Percentiles rank a stretch among this genome's conserved stretches.
phyloP scores from a whole-genome alignment of 2,329 filamentous ascomycete genomes.

The Trichoderma polysporum region DNA sequence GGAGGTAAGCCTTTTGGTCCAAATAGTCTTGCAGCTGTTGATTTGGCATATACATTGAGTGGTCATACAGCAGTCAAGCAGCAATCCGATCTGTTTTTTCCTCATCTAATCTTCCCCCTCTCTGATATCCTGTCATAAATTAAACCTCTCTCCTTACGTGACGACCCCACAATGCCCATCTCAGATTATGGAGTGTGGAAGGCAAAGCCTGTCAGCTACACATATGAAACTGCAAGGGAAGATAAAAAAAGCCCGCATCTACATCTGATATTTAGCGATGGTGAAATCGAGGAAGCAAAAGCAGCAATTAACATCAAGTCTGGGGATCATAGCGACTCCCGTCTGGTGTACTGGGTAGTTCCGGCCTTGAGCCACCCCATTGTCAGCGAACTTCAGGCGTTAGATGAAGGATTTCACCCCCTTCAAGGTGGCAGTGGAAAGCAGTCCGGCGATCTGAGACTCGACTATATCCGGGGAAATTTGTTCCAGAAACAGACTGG shows the following conservation, averaged over 20 bases:
- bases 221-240: not conserved
- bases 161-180: conserved; percentile 11
- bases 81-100: no score
- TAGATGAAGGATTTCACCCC: not conserved
- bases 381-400: no score
- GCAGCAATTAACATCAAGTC: conserved; percentile 23
- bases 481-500: conserved; percentile 5
- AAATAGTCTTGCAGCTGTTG: no score
- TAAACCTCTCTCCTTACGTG: no score
- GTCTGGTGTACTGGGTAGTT: conserved; percentile 17
- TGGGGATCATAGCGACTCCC: not conserved
- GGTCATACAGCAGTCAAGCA: no score
- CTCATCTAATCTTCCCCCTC: no score
- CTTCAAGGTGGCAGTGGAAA: not conserved
- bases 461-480: conserved; percentile 11
- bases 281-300: not conserved
- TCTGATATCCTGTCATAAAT: no score
- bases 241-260: conserved; percentile 11
- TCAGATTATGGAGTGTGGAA: conserved; percentile 22
- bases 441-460: not conserved
- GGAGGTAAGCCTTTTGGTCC: no score
- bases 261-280: not conserved
- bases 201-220: conserved; percentile 5
- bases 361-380: no score
- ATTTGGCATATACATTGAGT: no score